Percentiles rank a stretch among this genome's conserved stretches.
phyloP scores from a whole-genome alignment of 768 basidiomycete genomes.

The Rhodosporidiobolus sp. region DNA sequence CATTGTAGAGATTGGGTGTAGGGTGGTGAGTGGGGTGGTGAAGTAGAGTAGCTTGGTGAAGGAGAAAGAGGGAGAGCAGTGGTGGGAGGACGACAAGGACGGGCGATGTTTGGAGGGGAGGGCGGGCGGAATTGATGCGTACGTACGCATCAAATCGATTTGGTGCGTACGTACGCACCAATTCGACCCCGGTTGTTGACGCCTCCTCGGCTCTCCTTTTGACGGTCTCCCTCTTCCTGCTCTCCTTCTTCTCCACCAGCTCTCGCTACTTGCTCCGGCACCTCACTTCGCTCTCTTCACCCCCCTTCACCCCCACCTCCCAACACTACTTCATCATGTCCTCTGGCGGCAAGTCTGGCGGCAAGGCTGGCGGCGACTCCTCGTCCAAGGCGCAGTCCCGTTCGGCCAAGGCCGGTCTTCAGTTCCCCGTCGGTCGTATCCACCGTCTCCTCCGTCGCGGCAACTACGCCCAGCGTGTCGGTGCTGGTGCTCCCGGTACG shows the following conservation, averaged over 20 bases:
- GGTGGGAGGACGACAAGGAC: not conserved
- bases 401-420: constrained; percentile 51
- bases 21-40: not conserved
- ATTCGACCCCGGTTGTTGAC: not conserved
- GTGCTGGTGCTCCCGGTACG: constrained; percentile 61
- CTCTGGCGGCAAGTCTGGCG: constrained; percentile 48
- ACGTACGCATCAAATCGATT: not conserved
- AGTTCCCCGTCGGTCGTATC: constrained; percentile 88
- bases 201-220: not conserved
- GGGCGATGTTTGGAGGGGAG: not conserved
- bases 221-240: not conserved
- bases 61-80: not conserved
- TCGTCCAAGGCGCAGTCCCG: constrained; percentile 31
- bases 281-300: not conserved
- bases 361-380: constrained; percentile 47
- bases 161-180: constrained; percentile 10
- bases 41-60: not conserved
- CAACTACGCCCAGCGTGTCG: constrained; percentile 69
- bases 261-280: not conserved
- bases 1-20: constrained; percentile 11
- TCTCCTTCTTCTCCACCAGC: not conserved
- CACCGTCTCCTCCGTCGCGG: constrained; percentile 71
- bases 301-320: not conserved
- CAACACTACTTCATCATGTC: constrained; percentile 16
- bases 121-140: not conserved